Base-by-base conservation (phyloP, 2,329 filamentous ascomycete species). In the Xylaria digitata region DNA sequence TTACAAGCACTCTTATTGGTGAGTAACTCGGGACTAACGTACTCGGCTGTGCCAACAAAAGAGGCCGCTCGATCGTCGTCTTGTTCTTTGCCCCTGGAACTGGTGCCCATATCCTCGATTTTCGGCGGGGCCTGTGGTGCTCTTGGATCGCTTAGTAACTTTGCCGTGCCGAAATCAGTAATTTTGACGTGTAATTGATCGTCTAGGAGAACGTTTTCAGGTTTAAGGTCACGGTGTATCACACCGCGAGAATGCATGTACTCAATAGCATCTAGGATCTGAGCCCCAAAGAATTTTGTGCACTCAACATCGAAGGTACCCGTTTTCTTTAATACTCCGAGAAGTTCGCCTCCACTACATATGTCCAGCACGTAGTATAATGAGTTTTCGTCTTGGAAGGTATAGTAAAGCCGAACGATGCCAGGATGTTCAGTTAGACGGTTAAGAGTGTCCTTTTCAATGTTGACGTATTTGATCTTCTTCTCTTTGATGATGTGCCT, bases 381-480 rank as follows among this genome's bases (percentile, higher is more conserved):
- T 3, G 94, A 98, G 23, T 92, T 88, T 78, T 98, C 95, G 79
- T 99, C 96, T 79, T 99, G 96, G 76, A 99, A 99, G 1, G 96
- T 99, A 80, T 99, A 99, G 80, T 98, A 99, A 49, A 99, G 85
- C 69, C 96, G 92, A 64, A 99, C 94, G 66, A 99, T 95, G 21
- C 96, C 96, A 6, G 96, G 96, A 76, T 99, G 96, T 70, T 99
- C 95, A 3, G 95, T 98, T 65, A 99, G 84, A 70, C 96, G 90
- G 77, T 99, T 99, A 63, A 99, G 84, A 0, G 96, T 98, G 80
- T 99, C 95, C 82, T 97, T 97, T 80, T 99, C 96, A 75, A 99
- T 99, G 80, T 98, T 99, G 80, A 99, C 96, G 77, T 99, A 99
- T 85, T 99, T 99, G 76, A 99, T 97, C 85, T 99, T 99, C 81